Conservation (phyloP, 2,329 filamentous ascomycete species). For the Fusarium lateritium region DNA sequence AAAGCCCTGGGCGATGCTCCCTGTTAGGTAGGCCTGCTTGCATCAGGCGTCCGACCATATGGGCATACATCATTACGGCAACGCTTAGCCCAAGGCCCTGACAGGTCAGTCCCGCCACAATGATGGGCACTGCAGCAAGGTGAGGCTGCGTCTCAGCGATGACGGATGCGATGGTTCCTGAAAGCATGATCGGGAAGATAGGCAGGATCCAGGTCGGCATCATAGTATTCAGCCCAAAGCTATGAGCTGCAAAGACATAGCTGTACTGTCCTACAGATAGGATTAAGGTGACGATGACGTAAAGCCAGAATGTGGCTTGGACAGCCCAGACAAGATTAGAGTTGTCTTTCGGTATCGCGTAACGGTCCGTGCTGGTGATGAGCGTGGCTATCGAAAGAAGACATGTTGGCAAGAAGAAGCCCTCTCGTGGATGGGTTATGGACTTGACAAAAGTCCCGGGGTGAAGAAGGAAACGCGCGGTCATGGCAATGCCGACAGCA, state of each 20-base stretch:
- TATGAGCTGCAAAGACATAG: constrained; percentile 72
- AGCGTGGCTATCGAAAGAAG: constrained; percentile 78
- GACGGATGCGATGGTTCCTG: constrained; percentile 77
- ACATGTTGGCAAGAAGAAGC: constrained; percentile 80
- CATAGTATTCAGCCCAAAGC: constrained; percentile 74
- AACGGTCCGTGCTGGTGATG: constrained; percentile 75
- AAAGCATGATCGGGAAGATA: constrained; percentile 82
- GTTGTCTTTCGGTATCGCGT: constrained; percentile 71
- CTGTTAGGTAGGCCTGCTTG: constrained; percentile 70
- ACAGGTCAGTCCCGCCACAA: constrained; percentile 75
- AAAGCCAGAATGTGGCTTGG: constrained; percentile 78
- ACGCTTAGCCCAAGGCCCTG: constrained; percentile 79
- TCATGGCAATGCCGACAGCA: constrained; percentile 66
- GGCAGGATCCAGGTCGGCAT: constrained; percentile 82
- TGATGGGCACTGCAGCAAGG: constrained; percentile 70
- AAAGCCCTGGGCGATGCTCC: constrained; percentile 77
- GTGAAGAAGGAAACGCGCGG: constrained; percentile 73
- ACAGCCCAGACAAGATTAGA: constrained; percentile 70
- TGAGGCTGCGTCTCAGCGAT: constrained; percentile 73
- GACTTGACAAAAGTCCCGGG: constrained; percentile 67
- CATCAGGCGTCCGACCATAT: constrained; percentile 79
- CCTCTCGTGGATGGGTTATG: constrained; percentile 75
- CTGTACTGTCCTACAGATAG: constrained; percentile 77
- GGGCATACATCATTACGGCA: constrained; percentile 78
- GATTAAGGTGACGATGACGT: constrained; percentile 70